These are phyloP conservation scores for Lumnitzera racemosa DNA, from an alignment of 345 rosid genomes.

Conservation along the genomic window DNA sequence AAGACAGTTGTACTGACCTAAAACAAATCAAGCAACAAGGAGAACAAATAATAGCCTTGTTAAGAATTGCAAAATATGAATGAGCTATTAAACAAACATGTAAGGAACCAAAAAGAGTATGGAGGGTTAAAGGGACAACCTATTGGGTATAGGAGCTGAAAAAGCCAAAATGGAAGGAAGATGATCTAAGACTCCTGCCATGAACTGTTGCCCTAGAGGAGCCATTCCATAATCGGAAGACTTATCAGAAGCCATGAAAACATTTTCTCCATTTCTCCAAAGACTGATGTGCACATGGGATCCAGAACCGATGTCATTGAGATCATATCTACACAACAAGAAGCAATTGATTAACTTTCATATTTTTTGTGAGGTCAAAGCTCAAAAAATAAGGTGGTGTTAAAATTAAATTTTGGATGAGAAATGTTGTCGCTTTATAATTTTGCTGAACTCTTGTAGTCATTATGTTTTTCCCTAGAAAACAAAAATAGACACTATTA, in stretches of 20 bases:
- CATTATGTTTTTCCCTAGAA: too few species aligned
- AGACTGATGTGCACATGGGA: slow-evolving; percentile 91
- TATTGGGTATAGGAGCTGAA: slow-evolving; percentile 87
- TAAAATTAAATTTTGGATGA: too few species aligned
- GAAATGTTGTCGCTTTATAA: too few species aligned
- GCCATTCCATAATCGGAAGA: slow-evolving; percentile 77
- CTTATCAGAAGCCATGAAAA: slow-evolving; percentile 59
- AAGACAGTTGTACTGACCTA: too few species aligned
- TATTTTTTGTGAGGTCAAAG: too few species aligned
- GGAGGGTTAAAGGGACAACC: slow-evolving; percentile 27
- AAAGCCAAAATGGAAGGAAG: slow-evolving; percentile 85
- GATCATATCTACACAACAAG: slow-evolving; percentile 47
- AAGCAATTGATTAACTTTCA: neutral
- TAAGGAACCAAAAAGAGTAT: neutral
- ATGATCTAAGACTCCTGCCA: slow-evolving; percentile 91
- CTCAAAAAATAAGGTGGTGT: too few species aligned
- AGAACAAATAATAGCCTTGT: too few species aligned
- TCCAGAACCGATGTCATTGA: slow-evolving; percentile 90
- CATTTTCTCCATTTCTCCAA: slow-evolving; percentile 70
- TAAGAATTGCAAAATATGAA: too few species aligned
- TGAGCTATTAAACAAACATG: neutral
- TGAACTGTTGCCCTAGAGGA: slow-evolving; percentile 54
- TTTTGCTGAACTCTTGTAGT: too few species aligned
- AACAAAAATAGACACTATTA: too few species aligned
- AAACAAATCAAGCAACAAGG: too few species aligned